Evolutionary conservation across 495 filamentous ascomycete genomes (phyloP).

Genomic region (Rhizodiscina lignyota): DNA sequence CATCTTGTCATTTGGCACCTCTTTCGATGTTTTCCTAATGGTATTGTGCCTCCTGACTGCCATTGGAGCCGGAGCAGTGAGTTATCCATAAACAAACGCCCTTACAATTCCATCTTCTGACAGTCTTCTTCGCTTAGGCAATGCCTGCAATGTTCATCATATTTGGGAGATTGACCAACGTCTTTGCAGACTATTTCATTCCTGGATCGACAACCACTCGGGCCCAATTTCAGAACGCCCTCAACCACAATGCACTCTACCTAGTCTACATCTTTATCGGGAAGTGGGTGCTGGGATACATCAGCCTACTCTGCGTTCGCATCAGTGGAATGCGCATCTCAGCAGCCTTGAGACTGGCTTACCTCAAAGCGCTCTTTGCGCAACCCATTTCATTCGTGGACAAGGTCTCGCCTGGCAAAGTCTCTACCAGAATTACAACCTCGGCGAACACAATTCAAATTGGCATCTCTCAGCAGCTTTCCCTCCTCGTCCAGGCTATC

Average conservation of each 20-base stretch:
- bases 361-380: constrained; percentile 15
- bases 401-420: constrained; percentile 17
- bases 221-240: constrained; percentile 6
- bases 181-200: constrained; percentile 12
- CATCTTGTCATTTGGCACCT: constrained; percentile 10
- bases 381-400: constrained; percentile 16
- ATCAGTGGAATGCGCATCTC: constrained; percentile 18
- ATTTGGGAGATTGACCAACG: constrained; percentile 3
- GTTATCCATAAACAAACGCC: neutral
- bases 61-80: constrained; percentile 14
- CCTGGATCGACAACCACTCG: constrained; percentile 9
- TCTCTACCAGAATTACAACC: constrained; percentile 17
- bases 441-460: constrained; percentile 17
- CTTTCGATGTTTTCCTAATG: constrained; percentile 10
- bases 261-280: constrained; percentile 48
- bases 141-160: constrained; percentile 6
- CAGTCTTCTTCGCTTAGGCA: constrained; percentile 4
- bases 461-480: constrained; percentile 17
- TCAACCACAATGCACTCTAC: constrained; percentile 25
- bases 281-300: constrained; percentile 38
- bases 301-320: constrained; percentile 26
- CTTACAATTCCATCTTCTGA: neutral
- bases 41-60: constrained; percentile 5
- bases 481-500: constrained; percentile 14
- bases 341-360: constrained; percentile 16